Evolutionary conservation across 2,329 filamentous ascomycete species (phyloP).

Genomic region (Bipolaris cookei): DNA sequence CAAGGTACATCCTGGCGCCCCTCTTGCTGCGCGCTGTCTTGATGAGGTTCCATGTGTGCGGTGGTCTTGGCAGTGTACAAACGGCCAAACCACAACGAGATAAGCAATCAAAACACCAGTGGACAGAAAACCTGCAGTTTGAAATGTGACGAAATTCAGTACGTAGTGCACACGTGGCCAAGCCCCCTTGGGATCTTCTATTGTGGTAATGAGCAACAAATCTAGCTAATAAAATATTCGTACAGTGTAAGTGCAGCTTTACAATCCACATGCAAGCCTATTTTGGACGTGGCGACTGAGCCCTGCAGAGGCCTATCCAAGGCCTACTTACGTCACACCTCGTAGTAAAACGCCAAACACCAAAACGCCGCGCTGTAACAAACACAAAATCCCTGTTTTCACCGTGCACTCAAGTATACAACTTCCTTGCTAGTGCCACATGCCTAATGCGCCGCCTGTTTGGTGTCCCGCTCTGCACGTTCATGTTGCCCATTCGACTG

Average conservation of each 20-base stretch:
- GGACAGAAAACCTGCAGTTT: conserved; percentile 24
- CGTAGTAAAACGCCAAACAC: conserved; percentile 2
- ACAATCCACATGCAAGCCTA: conserved; percentile 5
- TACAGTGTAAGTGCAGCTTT: neutral
- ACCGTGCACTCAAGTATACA: neutral
- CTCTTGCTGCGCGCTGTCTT: neutral
- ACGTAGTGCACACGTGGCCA: conserved; percentile 3
- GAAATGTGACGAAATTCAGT: neutral
- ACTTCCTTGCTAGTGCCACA: conserved; percentile 3
- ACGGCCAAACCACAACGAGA: conserved; percentile 9
- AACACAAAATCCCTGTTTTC: neutral
- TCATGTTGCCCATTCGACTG: conserved; percentile 81
- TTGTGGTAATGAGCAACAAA: neutral
- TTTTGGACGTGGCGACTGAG: neutral
- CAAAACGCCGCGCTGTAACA: conserved; percentile 16
- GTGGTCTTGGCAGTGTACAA: conserved; percentile 28
- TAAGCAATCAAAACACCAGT: neutral
- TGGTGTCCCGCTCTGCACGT: neutral
- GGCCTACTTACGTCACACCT: conserved; percentile 2
- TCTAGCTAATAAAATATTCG: neutral
- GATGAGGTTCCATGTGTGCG: conserved; percentile 10
- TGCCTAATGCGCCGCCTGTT: neutral
- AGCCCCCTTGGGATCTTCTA: neutral
- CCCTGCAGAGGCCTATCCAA: conserved; percentile 2
- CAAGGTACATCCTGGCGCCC: neutral